These are phyloP conservation scores for Lyophyllum semitale DNA, from an alignment of 768 basidiomycete genomes.

Conservation along the genomic window DNA sequence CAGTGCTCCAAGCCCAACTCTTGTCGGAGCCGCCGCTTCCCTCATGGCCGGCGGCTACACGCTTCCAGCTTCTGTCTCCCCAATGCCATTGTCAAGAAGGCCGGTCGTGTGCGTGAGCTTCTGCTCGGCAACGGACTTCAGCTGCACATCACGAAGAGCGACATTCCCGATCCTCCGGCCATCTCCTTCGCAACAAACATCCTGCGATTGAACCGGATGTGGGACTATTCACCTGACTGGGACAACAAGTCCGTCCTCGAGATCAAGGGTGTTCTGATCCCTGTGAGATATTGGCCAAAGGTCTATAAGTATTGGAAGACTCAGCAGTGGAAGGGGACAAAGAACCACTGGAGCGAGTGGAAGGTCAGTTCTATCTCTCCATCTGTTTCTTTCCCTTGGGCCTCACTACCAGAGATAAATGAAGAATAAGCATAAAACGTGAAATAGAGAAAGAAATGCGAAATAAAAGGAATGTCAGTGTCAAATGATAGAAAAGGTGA, in stretches of 20 bases:
- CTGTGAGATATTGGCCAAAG: constrained; percentile 23
- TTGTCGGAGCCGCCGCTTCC: neutral
- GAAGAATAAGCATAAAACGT: no score
- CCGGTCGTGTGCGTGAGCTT: neutral
- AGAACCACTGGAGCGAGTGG: constrained; percentile 25
- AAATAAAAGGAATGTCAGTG: no score
- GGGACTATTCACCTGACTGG: constrained; percentile 15
- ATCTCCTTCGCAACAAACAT: constrained; percentile 6
- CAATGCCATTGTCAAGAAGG: no score
- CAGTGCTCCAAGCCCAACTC: neutral
- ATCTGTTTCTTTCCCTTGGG: no score
- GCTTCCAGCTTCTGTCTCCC: no score
- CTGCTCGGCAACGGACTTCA: neutral
- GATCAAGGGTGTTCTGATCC: constrained; percentile 20
- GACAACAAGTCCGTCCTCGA: constrained; percentile 15
- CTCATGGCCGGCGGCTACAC: no score
- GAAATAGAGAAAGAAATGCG: no score
- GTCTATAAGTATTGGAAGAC: constrained; percentile 22
- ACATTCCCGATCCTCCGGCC: no score
- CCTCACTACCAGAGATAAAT: no score
- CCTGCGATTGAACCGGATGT: constrained; percentile 6
- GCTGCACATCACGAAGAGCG: constrained; percentile 12
- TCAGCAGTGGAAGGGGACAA: constrained; percentile 24
- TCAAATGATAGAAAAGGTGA: no score
- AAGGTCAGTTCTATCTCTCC: no score